A percentile compares a stretch with the other conserved stretches of the same genome.
Conservation (phyloP, 2,329 filamentous ascomycete genomes). For the Alternaria novae-zelandiae region DNA sequence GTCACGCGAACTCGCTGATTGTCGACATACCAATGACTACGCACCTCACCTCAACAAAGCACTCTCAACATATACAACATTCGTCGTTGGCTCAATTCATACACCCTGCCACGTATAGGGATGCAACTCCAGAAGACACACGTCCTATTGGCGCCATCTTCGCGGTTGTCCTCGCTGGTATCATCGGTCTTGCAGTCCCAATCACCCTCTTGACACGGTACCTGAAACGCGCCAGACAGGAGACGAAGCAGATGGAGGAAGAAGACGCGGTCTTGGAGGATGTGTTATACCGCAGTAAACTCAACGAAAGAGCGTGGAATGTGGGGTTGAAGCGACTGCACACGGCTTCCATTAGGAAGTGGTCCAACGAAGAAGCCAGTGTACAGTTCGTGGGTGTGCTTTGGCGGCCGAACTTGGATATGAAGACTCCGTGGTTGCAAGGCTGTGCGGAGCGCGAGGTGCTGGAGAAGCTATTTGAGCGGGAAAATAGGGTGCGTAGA, state of each 20-base stretch:
- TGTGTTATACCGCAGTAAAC: not conserved
- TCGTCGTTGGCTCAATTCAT: not conserved
- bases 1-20: not conserved
- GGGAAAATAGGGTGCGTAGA: not conserved
- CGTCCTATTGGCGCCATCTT: not conserved
- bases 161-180: constrained; percentile 2
- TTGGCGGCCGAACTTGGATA: not conserved
- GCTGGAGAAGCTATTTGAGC: not conserved
- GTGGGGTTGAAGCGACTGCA: constrained; percentile 4
- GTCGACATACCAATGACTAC: not conserved
- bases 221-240: not conserved
- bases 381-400: not conserved
- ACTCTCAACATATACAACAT: not conserved
- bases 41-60: not conserved
- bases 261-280: not conserved
- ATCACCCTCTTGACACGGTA: not conserved
- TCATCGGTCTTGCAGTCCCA: not conserved
- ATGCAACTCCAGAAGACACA: not conserved
- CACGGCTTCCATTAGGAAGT: constrained; percentile 1
- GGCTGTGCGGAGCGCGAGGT: not conserved
- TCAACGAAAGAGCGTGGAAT: not conserved
- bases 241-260: not conserved
- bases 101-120: not conserved
- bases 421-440: not conserved
- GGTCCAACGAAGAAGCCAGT: not conserved